phyloP scores from a whole-genome alignment of 2,329 filamentous ascomycete genomes.

The Fusarium hainanense region DNA sequence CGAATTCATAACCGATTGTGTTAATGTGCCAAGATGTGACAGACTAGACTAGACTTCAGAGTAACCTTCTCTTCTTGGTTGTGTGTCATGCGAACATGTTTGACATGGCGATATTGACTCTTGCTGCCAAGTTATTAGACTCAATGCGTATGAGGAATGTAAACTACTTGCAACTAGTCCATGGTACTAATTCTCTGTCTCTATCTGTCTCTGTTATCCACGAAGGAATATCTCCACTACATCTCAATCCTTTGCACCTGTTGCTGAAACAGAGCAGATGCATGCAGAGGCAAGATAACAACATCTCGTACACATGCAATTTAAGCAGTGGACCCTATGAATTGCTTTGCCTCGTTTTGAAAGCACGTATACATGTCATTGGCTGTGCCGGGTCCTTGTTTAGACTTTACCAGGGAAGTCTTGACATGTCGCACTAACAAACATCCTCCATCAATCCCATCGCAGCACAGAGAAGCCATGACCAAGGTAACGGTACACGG shows the following conservation, averaged over 20 bases:
- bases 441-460: constrained; percentile 8
- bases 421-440: constrained; percentile 3
- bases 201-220: neutral
- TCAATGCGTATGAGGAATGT: neutral
- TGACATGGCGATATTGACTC: neutral
- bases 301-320: constrained; percentile 34
- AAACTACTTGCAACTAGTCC: neutral
- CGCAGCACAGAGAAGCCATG: constrained; percentile 1
- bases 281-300: constrained; percentile 1
- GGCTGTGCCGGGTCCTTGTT: neutral
- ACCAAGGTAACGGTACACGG: neutral
- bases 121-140: neutral
- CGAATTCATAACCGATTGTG: constrained; percentile 16
- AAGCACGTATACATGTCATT: constrained; percentile 20
- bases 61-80: neutral
- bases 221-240: neutral
- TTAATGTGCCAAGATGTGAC: constrained; percentile 19
- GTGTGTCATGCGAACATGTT: neutral
- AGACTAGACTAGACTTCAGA: neutral
- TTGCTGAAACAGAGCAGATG: constrained; percentile 39
- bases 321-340: constrained; percentile 35
- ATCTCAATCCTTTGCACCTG: constrained; percentile 5
- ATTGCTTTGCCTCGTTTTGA: constrained; percentile 14
- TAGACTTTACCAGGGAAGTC: constrained; percentile 5
- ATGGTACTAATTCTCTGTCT: neutral